Evolutionary conservation across 345 rosid genomes (phyloP).

Genomic region (Aquilaria malaccensis): DNA sequence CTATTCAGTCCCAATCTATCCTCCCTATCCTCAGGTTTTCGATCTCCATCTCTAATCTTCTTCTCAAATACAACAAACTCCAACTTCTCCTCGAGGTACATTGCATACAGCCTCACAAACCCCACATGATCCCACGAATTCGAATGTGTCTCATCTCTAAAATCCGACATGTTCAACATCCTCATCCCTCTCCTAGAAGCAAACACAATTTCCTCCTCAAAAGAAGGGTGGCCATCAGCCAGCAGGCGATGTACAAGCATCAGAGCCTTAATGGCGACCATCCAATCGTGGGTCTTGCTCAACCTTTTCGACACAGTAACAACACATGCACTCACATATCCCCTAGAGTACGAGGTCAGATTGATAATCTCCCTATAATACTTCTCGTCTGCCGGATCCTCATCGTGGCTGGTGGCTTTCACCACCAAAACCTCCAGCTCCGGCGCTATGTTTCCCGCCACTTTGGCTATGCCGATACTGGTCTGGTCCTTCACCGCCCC

Average conservation of each 20-base stretch:
- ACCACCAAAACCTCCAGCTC: slow-evolving; percentile 92
- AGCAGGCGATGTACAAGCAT: slow-evolving; percentile 67
- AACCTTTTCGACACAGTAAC: slow-evolving; percentile 61
- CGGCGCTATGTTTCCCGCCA: slow-evolving; percentile 87
- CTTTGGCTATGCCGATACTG: slow-evolving; percentile 86
- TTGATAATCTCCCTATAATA: slow-evolving; percentile 60
- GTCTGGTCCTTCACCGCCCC: slow-evolving; percentile 98
- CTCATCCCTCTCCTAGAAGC: slow-evolving; percentile 70
- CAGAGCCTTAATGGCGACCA: slow-evolving; percentile 77
- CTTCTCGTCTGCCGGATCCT: slow-evolving; percentile 83
- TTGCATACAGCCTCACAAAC: slow-evolving; percentile 69
- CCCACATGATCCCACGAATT: slow-evolving; percentile 89
- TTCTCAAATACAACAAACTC: slow-evolving; percentile 57
- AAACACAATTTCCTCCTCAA: slow-evolving; percentile 69
- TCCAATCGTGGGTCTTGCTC: slow-evolving; percentile 88
- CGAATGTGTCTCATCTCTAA: slow-evolving; percentile 90
- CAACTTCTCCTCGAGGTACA: slow-evolving; percentile 71
- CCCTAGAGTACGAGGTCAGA: slow-evolving; percentile 51
- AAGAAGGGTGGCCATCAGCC: slow-evolving; percentile 54
- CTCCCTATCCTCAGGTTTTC: slow-evolving; percentile 31
- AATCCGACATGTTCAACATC: slow-evolving; percentile 75
- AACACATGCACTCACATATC: slow-evolving; percentile 69
- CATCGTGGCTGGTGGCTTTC: slow-evolving; percentile 91
- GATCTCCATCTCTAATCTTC: slow-evolving; percentile 29
- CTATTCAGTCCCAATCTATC: slow-evolving; percentile 34